These are phyloP conservation scores for Syncephalis fuscata DNA, from an alignment of 371 early-diverging fungal species.

Conservation along the genomic window DNA sequence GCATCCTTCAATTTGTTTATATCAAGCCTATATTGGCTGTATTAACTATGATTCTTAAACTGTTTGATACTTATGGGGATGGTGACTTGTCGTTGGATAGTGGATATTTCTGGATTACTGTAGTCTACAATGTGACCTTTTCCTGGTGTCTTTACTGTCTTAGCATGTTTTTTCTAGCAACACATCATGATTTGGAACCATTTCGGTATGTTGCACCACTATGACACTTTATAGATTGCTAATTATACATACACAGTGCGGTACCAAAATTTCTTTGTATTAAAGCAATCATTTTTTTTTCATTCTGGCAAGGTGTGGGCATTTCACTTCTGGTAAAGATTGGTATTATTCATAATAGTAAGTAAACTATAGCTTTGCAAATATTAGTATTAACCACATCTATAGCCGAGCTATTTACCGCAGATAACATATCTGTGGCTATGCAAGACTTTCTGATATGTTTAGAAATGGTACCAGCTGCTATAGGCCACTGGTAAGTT, in stretches of 20 bases:
- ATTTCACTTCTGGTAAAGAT: conserved; percentile 64
- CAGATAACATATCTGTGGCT: conserved; percentile 67
- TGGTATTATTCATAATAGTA: conserved; percentile 52
- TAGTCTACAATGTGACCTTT: conserved; percentile 77
- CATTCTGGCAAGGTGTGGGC: conserved; percentile 90
- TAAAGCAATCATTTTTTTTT: conserved; percentile 88
- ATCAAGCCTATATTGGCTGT: conserved; percentile 72
- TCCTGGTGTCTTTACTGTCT: conserved; percentile 73
- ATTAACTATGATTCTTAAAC: conserved; percentile 64
- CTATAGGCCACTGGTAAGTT: conserved; percentile 59
- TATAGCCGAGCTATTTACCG: conserved; percentile 22
- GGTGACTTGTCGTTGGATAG: conserved; percentile 52
- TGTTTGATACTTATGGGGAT: conserved; percentile 57
- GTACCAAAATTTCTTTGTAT: conserved; percentile 88
- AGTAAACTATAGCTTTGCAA: conserved; percentile 2
- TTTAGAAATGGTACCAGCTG: conserved; percentile 77
- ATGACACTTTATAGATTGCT: too few relatives aligned
- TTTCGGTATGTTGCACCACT: conserved; percentile 36
- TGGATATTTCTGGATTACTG: conserved; percentile 66
- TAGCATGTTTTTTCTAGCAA: conserved; percentile 75
- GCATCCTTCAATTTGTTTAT: conserved; percentile 86
- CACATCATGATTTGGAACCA: conserved; percentile 55
- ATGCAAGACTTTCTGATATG: conserved; percentile 86
- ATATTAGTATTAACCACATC: conserved; percentile 4
- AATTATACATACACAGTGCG: conserved; percentile 51